phyloP scores from a whole-genome alignment of 1,284 basidiomycete genomes.

The Leccinum angustisporum region DNA sequence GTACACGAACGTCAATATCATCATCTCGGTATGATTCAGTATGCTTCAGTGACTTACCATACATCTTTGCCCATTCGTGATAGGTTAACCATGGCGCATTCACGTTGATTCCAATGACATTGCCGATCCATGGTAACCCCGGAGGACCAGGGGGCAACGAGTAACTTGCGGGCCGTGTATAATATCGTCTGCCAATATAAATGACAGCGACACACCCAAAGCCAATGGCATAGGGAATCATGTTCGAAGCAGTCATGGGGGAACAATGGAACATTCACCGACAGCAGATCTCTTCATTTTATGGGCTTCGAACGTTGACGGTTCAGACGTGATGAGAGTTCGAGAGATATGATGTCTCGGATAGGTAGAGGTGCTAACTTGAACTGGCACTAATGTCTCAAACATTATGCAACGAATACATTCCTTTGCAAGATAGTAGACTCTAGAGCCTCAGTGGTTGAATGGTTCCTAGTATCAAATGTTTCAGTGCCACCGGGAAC shows the following conservation, averaged over 20 bases:
- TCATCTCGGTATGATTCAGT: not conserved
- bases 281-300: not conserved
- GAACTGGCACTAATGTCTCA: not conserved
- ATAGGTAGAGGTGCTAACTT: not conserved
- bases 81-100: not conserved
- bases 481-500: not conserved
- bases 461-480: not conserved
- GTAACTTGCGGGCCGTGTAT: not conserved
- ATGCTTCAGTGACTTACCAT: not conserved
- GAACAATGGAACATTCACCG: not conserved
- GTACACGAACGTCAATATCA: not conserved
- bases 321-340: not conserved
- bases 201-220: not conserved
- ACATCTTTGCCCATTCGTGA: not conserved
- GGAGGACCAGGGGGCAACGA: not conserved
- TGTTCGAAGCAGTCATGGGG: too few species aligned
- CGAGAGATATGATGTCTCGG: not conserved
- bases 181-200: not conserved
- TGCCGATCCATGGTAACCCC: not conserved
- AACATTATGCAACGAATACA: not conserved
- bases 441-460: not conserved
- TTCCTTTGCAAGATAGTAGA: not conserved
- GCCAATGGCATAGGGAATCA: not conserved
- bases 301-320: not conserved
- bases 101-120: not conserved